phyloP scores from a whole-genome alignment of 352 stramenopile genomes.

The Pythium dissimile region DNA sequence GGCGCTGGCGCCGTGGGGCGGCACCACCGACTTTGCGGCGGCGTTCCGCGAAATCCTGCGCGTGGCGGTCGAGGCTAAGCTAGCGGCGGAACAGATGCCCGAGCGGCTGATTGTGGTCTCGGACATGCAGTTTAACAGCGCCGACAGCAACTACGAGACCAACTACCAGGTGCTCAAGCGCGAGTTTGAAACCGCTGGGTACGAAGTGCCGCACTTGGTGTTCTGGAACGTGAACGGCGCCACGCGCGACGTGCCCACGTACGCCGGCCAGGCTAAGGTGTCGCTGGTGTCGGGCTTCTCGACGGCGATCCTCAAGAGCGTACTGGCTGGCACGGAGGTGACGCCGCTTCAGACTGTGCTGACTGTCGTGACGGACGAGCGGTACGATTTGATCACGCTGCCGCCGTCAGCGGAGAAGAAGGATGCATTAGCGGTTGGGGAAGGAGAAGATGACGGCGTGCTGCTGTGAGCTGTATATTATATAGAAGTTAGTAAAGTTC shows the following conservation, averaged over 20 bases:
- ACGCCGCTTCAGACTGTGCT: constrained; percentile 35
- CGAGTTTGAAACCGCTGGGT: constrained; percentile 34
- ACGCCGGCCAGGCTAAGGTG: constrained; percentile 33
- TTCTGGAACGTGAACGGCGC: constrained; percentile 74
- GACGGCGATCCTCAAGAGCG: constrained; percentile 35
- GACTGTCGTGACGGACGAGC: constrained; percentile 28
- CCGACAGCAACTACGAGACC: constrained; percentile 36
- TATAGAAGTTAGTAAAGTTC: no score
- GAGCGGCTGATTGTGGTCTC: constrained; percentile 70
- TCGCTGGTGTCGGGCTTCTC: constrained; percentile 56
- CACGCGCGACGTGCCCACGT: constrained; percentile 28
- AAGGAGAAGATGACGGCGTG: constrained; percentile 10
- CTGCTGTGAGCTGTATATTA: constrained; percentile 4
- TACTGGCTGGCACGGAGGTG: constrained; percentile 23
- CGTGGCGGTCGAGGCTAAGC: constrained; percentile 26
- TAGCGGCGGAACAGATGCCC: constrained; percentile 48
- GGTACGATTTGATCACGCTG: constrained; percentile 46
- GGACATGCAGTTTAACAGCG: constrained; percentile 81
- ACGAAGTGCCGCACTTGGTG: constrained; percentile 50
- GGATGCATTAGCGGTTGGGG: background rate
- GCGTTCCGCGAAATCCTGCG: constrained; percentile 61
- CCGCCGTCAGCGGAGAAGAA: constrained; percentile 14
- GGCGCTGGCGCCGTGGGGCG: constrained; percentile 31
- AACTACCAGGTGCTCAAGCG: constrained; percentile 38
- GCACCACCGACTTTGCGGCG: constrained; percentile 56